Base-by-base conservation (phyloP, 1,284 basidiomycete species). In the Rhodofomes roseus region DNA sequence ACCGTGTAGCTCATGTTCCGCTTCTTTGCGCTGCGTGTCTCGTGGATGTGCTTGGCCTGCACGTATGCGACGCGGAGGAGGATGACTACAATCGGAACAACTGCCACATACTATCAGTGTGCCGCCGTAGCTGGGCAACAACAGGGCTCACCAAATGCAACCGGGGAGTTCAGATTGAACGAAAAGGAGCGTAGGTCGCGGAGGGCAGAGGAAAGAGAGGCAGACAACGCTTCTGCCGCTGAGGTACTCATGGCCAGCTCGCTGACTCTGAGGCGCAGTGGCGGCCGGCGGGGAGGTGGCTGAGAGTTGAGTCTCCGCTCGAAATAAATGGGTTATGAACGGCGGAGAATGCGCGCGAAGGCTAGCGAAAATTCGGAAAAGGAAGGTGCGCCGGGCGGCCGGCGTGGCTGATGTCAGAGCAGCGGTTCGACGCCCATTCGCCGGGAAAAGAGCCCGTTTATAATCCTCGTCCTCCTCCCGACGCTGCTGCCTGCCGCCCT, bases 1-100 rank as follows among this genome's bases (percentile, higher is more conserved):
- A 89, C 79, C 59, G 79, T 78, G 65, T 87, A 73, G 69, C 77
- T 74, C 79, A 81, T 82, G 59, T 59, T 58, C 57, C 57, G 64
- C 48, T 50, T 60, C 62, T 64, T 65, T 55, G 55, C 58, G 44
- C 31, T 65, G 61, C 53, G 57, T 59, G 55, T 59, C 57, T 63
- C 61, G 58, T 68, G 55, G 63, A 70, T 57, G 65, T 63, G 66
- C 54, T 64, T 70, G 20, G 67, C 61, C 40, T 71, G 69, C 48
- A 67, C 63, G 64, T 71, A 74, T 18, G 63, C 66, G 44, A 72
- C 62, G 40, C 70, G 69, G 43, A 75, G 67, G 55, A 78, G 68
- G 62, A 75, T 62, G 67, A 74, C 62, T 54, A 69, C 58, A 63
- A 71, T 53, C 60, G 73, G 70, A 60, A 71, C 60, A 34, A 65